Evolutionary conservation across 73 alveolate genomes (phyloP).

Genomic region (Loxodes magnus): DNA sequence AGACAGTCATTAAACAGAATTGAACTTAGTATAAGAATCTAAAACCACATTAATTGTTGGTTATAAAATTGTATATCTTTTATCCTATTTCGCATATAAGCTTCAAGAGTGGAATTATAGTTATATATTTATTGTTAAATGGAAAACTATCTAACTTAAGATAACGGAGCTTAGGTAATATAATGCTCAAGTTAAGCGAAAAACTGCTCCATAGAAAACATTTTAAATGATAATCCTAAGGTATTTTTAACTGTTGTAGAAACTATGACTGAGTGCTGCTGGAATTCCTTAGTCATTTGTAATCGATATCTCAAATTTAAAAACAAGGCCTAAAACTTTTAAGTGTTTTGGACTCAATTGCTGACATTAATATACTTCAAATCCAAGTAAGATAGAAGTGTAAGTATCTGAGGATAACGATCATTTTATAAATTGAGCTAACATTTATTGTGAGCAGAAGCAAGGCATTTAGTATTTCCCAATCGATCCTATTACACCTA

Average conservation of each 20-base stretch:
- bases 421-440: slow-evolving; percentile 28
- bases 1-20: too few species aligned
- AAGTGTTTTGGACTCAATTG: slow-evolving; percentile 39
- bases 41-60: too few species aligned
- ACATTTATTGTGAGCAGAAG: slow-evolving; percentile 24
- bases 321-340: slow-evolving; percentile 28
- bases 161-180: slow-evolving; percentile 24
- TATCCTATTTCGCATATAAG: too few species aligned
- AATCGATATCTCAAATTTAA: slow-evolving; percentile 20
- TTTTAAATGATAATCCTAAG: slow-evolving; percentile 5
- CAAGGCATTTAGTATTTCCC: slow-evolving; percentile 27
- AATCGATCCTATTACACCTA: slow-evolving; percentile 29
- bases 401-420: slow-evolving; percentile 20
- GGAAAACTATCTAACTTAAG: slow-evolving; percentile 24
- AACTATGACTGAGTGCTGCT: slow-evolving; percentile 33
- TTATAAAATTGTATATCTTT: too few species aligned
- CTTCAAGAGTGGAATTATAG: too few species aligned
- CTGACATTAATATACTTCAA: slow-evolving; percentile 42
- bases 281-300: slow-evolving; percentile 33
- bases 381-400: slow-evolving; percentile 37
- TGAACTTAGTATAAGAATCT: too few species aligned
- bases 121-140: too few species aligned
- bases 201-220: slow-evolving; percentile 18
- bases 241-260: slow-evolving; percentile 7
- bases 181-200: slow-evolving; percentile 8